Evolutionary conservation across 495 filamentous ascomycete genomes (phyloP), one percentile per base, ranked within the genome.

Genomic region (Eremomyces bilateralis): DNA sequence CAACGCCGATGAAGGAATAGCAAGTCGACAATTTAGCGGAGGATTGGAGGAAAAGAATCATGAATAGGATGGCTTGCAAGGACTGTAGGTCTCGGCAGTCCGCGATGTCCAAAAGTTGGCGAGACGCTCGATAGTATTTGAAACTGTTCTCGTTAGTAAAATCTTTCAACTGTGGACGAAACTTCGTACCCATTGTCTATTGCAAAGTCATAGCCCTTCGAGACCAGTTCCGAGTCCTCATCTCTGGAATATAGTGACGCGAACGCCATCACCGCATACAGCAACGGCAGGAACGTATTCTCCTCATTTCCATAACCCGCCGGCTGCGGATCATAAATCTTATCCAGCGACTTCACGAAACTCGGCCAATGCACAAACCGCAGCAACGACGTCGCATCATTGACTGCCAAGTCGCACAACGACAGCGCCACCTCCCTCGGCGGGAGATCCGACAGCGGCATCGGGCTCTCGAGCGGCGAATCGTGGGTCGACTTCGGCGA

Each of bases 1-100:
- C 84, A 40, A 94, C 81, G 15, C 83, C 85, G 33, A 95, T 65
- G 53, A 88, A 91, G 0, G 83, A 78, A 52, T 93, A 94, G 51
- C 85, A 95, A 15, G 78, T 88, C 45, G 79, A 85, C 35, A 94
- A 60, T 46, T 88, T 83, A 4, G 83, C 80, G 12, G 88, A 82
- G 0, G 76, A 80, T 39, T 95, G 85, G 1, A 95, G 62, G 49
- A 93, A 95, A 1, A 93, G 57, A 28, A 92, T 77, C 77, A 92
- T 90, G 58, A 82, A 90, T 18, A 91, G 59, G 19, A 94, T 69
- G 1, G 78, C 76, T 49, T 95, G 84, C 12, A 95, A 61, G 2
- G 81, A 82, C 10, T 57, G 65, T 30, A 95, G 61, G 53, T 93
- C 84, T 39, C 83, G 69, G 42, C 83, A 91, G 44, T 93, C 81